Evolutionary conservation across 352 stramenopile genomes (phyloP).

Genomic region (Globisporangium ultimum): DNA sequence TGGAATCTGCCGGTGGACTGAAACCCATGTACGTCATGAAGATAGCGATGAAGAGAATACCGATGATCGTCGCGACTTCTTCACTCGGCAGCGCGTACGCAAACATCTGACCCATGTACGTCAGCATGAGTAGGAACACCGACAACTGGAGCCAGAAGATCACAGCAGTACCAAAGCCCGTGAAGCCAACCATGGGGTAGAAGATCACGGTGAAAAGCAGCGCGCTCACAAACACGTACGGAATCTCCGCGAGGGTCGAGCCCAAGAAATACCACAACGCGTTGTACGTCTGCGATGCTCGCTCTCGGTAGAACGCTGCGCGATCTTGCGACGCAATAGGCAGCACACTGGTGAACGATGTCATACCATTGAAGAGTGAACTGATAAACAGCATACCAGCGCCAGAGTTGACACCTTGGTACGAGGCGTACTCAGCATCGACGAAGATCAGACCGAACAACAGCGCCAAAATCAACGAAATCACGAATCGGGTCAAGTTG

Average conservation of each 20-base stretch:
- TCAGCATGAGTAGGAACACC: constrained; percentile 14
- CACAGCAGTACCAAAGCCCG: constrained; percentile 11
- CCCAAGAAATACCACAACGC: constrained; percentile 15
- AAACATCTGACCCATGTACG: constrained; percentile 18
- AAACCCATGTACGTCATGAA: constrained; percentile 52
- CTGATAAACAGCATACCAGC: no score
- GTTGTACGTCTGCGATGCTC: no score
- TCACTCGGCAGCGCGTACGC: constrained; percentile 14
- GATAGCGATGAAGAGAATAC: constrained; percentile 29
- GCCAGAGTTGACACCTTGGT: no score
- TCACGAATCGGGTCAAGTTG: no score
- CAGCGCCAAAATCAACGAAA: no score
- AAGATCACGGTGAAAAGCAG: constrained; percentile 23
- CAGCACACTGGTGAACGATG: no score
- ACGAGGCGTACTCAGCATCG: no score
- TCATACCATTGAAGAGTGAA: no score
- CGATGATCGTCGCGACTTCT: constrained; percentile 16
- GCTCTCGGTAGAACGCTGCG: no score
- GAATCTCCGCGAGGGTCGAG: constrained; percentile 33
- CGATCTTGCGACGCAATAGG: no score
- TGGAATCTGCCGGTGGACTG: constrained; percentile 21
- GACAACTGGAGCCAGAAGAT: constrained; percentile 14
- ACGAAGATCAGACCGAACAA: no score
- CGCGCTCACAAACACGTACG: constrained; percentile 10
- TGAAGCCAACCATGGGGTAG: constrained; percentile 23